Conservation (phyloP, 1,284 basidiomycete genomes). For the Sporisorium sorghi region DNA sequence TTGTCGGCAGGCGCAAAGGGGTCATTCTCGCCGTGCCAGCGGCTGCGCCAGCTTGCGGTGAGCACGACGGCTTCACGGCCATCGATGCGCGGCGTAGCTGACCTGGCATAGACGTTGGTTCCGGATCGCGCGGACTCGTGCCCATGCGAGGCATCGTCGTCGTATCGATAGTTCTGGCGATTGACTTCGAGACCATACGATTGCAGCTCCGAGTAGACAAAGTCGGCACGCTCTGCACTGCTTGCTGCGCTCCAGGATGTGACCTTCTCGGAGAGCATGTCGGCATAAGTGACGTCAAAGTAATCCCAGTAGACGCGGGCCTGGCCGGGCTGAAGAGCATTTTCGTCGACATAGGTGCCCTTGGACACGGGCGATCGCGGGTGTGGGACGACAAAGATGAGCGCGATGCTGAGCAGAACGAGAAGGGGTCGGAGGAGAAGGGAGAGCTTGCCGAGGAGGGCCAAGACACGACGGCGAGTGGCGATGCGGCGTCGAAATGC, state of each 20-base stretch:
- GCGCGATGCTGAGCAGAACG: slow-evolving; percentile 35
- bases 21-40: slow-evolving; percentile 43
- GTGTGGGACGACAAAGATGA: slow-evolving; percentile 52
- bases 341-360: slow-evolving; percentile 67
- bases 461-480: slow-evolving; percentile 24
- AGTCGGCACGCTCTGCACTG: slow-evolving; percentile 42
- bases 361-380: slow-evolving; percentile 59
- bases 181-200: slow-evolving; percentile 53
- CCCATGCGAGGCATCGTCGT: neutral
- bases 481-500: slow-evolving; percentile 45
- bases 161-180: slow-evolving; percentile 29
- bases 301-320: slow-evolving; percentile 55
- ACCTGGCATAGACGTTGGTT: slow-evolving; percentile 83
- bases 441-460: slow-evolving; percentile 19
- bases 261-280: slow-evolving; percentile 53
- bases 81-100: slow-evolving; percentile 84
- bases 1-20: slow-evolving; percentile 25
- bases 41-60: slow-evolving; percentile 70
- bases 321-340: slow-evolving; percentile 66
- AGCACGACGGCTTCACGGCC: slow-evolving; percentile 81
- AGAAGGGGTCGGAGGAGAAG: slow-evolving; percentile 27
- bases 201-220: slow-evolving; percentile 47
- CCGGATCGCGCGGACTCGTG: slow-evolving; percentile 70
- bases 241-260: slow-evolving; percentile 7
- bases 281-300: slow-evolving; percentile 57